phyloP scores from a whole-genome alignment of 345 rosid species.

The Psidium friedrichsthalianum region DNA sequence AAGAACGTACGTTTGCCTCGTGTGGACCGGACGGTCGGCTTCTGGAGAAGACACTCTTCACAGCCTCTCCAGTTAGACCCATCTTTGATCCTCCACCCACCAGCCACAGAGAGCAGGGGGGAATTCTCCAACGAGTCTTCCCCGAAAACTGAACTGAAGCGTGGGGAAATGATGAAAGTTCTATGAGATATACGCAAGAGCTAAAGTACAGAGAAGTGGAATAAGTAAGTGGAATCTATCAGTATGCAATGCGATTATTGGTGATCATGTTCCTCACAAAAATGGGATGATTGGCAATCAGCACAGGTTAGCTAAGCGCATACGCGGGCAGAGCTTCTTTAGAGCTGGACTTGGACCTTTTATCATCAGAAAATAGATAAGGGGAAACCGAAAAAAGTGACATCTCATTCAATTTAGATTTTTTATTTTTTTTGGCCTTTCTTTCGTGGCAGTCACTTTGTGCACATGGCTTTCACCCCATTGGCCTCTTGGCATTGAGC shows the following conservation, averaged over 20 bases:
- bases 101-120: not conserved
- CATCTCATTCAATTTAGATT: no score
- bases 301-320: not conserved
- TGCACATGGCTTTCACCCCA: slow-evolving; percentile 37
- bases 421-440: not conserved
- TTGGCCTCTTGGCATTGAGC: slow-evolving; percentile 5
- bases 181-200: not conserved
- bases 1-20: not conserved
- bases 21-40: slow-evolving; percentile 17
- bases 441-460: slow-evolving; percentile 6
- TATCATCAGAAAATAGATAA: not conserved
- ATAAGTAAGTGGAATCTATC: not conserved
- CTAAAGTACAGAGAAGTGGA: not conserved
- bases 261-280: not conserved
- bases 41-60: slow-evolving; percentile 60
- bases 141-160: not conserved
- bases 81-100: slow-evolving; percentile 20
- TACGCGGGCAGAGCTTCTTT: slow-evolving; percentile 9
- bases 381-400: slow-evolving; percentile 2
- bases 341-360: slow-evolving; percentile 30
- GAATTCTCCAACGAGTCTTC: slow-evolving; percentile 5
- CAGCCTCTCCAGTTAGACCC: slow-evolving; percentile 74
- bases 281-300: not conserved
- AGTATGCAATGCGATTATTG: not conserved
- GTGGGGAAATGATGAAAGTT: not conserved